phyloP scores from a whole-genome alignment of 2,329 filamentous ascomycete genomes.

The Fusarium sp. region DNA sequence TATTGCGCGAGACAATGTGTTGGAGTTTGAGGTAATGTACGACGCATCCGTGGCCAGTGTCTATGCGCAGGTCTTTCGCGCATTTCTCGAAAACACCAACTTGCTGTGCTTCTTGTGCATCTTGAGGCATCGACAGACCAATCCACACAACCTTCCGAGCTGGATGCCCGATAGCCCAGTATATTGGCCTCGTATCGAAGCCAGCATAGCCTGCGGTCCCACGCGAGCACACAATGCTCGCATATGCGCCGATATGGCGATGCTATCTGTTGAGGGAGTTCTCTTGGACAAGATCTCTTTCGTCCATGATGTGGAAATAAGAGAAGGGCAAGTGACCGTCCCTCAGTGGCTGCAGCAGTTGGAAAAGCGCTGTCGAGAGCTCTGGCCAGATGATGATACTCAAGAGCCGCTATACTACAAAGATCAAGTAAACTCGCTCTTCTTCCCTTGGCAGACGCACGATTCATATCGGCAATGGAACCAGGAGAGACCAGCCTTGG shows the following conservation, averaged over 20 bases:
- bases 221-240: neutral
- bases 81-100: neutral
- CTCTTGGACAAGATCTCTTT: neutral
- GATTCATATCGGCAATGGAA: neutral
- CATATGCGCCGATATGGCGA: neutral
- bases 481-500: neutral
- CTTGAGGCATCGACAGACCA: too few species aligned
- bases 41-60: neutral
- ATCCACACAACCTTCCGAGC: too few species aligned
- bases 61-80: neutral
- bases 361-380: neutral
- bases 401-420: neutral
- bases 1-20: neutral
- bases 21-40: neutral
- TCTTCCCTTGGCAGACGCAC: neutral
- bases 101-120: neutral
- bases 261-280: neutral
- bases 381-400: neutral
- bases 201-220: neutral
- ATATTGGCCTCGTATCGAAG: neutral
- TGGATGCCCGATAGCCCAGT: neutral
- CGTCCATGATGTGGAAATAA: neutral
- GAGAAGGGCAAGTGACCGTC: neutral
- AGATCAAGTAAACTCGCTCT: neutral
- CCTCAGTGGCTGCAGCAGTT: conserved; percentile 1